Percentiles rank a stretch among this genome's conserved stretches.
These are phyloP conservation scores for Aspergillus haitiensis DNA, from an alignment of 495 filamentous ascomycete species.

Conservation along the genomic window DNA sequence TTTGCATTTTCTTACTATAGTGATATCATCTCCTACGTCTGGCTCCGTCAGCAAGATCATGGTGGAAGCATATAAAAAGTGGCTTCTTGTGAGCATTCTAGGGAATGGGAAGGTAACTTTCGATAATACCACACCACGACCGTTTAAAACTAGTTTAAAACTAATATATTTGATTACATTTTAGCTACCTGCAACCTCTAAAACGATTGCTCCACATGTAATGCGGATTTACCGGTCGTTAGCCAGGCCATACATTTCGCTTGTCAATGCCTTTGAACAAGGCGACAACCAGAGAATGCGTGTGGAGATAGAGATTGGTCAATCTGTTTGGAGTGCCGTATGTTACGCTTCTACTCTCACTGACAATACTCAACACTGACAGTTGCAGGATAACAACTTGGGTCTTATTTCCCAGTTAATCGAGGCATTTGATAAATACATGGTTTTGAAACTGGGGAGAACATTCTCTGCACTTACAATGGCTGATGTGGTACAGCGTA, in stretches of 20 bases:
- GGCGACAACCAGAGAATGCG: conserved; percentile 56
- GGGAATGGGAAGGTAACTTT: conserved; percentile 61
- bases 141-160: conserved; percentile 1
- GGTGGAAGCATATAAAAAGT: conserved; percentile 92
- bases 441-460: conserved; percentile 43
- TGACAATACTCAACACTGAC: conserved; percentile 9
- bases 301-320: conserved; percentile 57
- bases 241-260: conserved; percentile 66
- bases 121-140: conserved; percentile 27
- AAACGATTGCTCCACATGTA: conserved; percentile 45
- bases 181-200: conserved; percentile 44
- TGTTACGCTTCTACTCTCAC: conserved; percentile 26
- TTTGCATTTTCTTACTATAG: conserved; percentile 65
- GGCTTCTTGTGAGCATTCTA: conserved; percentile 76
- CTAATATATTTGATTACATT: conserved; percentile 19
- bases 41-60: conserved; percentile 68
- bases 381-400: conserved; percentile 55
- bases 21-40: conserved; percentile 62
- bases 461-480: conserved; percentile 51
- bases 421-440: conserved; percentile 47
- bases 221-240: conserved; percentile 58
- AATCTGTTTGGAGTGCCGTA: conserved; percentile 59
- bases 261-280: conserved; percentile 68
- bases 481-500: conserved; percentile 39
- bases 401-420: conserved; percentile 55